Evolutionary conservation across 192 early-diverging fungal genomes (phyloP), one percentile per base, ranked within the genome.

Genomic region (Funneliformis geosporum): DNA sequence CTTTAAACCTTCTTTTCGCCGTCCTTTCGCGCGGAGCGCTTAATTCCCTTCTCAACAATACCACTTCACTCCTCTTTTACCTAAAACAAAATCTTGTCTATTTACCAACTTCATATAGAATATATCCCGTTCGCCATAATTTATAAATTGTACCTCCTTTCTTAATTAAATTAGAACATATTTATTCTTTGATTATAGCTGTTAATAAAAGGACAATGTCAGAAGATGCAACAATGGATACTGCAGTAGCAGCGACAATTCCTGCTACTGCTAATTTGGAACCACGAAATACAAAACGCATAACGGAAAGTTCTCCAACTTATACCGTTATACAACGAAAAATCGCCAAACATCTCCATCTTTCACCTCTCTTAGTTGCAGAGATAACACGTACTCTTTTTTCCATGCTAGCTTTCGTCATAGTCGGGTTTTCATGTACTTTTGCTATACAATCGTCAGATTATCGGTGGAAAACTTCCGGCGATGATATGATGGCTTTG

Each of bases 371-470:
- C 21, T 59, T 75, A n/a, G 12, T 75, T 14, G 73, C 81, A 10
- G 84, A 85, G 43, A 1, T 83, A 38, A 74, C 74, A 5, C 84
- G 84, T 40, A 43, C 75, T 1, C 9, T 81, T 47, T 25, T 21
- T 25, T 60, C 80, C 3, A 23, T 79, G 8, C 7, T 85, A 65
- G 76, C 47, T 61, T 81, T 85, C 62, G 73, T 79, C 8, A 78
- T 85, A 4, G 40, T 81, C 27, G 82, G 82, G 39, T 73, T 85
- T 33, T 27, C 11, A n/a, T 80, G 82, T 80, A 79, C 84, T 23
- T 85, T 85, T 42, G 80, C 80, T 38, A 85, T 83, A 59, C 84
- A 85, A 47, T 85, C 79, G 68, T 85, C 84, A 38, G 84, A 85
- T 43, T 76, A 81, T 72, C 84, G 84, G 10, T 85, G 82, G 78